Conservation (phyloP, 352 stramenopile species). For the Elongisporangium undulatum region DNA sequence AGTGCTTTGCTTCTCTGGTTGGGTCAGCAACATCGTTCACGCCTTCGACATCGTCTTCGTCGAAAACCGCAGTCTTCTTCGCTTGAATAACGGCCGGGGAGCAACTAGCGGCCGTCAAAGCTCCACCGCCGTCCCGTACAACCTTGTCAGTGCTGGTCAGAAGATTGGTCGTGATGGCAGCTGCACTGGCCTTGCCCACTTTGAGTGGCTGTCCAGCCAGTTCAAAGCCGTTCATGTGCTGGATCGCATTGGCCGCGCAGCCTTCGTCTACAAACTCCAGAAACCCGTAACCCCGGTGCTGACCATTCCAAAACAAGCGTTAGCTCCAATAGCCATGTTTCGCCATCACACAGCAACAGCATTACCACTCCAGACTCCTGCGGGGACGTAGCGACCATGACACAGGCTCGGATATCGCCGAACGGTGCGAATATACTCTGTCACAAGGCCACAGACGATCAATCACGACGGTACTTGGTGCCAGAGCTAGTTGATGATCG, state of each 20-base stretch:
- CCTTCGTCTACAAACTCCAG: constrained; percentile 64
- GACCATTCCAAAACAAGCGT: background rate
- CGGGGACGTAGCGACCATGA: constrained; percentile 59
- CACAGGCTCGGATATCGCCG: constrained; percentile 52
- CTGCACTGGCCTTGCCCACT: constrained; percentile 70
- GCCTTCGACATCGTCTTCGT: constrained; percentile 53
- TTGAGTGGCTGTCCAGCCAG: constrained; percentile 68
- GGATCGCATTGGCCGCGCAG: constrained; percentile 58
- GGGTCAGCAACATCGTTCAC: constrained; percentile 36
- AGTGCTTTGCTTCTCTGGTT: constrained; percentile 34
- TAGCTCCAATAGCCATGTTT: constrained; percentile 3
- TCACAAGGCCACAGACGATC: background rate
- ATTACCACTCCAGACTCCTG: constrained; percentile 45
- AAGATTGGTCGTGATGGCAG: constrained; percentile 64
- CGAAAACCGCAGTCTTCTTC: constrained; percentile 30
- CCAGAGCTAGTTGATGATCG: background rate
- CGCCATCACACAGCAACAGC: background rate
- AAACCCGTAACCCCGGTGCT: constrained; percentile 77
- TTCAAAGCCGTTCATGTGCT: constrained; percentile 84
- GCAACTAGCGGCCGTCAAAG: background rate
- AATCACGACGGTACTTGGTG: background rate
- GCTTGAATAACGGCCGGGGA: background rate
- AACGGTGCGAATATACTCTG: constrained; percentile 83
- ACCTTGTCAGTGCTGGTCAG: constrained; percentile 63
- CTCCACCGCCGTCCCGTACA: constrained; percentile 23